Evolutionary conservation across 139 green algal species (phyloP), one percentile per base, ranked within the genome.

Genomic region (Chlamydomonas asymmetrica): DNA sequence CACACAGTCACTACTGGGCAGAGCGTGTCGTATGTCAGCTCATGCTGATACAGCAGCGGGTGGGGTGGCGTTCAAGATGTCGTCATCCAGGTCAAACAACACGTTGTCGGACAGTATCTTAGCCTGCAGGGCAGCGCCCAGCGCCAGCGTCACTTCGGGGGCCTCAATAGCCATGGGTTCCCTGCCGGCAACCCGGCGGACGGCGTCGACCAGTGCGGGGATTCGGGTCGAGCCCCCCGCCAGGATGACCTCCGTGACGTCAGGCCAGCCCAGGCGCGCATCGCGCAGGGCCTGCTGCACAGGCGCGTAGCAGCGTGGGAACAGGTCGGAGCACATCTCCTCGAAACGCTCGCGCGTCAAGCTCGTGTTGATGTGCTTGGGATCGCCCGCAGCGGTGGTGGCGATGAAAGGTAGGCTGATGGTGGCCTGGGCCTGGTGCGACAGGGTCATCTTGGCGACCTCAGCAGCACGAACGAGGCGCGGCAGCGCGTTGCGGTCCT

Each of bases 331-430:
- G 88, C 91, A 97, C 52, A 99, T 84, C 84, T 97, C 80, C 87
- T 99, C 96, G 79, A 99, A 99, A 82, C 74, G 74, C 38, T 63
- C 50, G 52, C 76, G 76, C 3, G 76, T 71, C 27, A 98, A 80
- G 57, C 45, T 86, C 65, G 88, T 92, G 83, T 98, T 95, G 69
- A 99, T 98, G 93, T 99, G 96, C 92, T 99, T 99, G 75, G 96
- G 95, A n/a, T n/a, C n/a, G 29, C 96, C 96, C 3, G 98, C 94
- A 27, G 94, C 91, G 35, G 95, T 98, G 64, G 96, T 95, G 40
- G 96, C 98, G 88, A 99, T 99, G 92, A 99, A 99, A 69, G 96
- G 96, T 75, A 99, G 86, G 74, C 92, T 97, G 84, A 99, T 94
- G 74, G 59, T 78, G 37, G 90, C 92, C 63, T 89, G 75, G 25